These are phyloP conservation scores for Lentinus tigrinus DNA, from an alignment of 768 basidiomycete species.

Conservation along the genomic window DNA sequence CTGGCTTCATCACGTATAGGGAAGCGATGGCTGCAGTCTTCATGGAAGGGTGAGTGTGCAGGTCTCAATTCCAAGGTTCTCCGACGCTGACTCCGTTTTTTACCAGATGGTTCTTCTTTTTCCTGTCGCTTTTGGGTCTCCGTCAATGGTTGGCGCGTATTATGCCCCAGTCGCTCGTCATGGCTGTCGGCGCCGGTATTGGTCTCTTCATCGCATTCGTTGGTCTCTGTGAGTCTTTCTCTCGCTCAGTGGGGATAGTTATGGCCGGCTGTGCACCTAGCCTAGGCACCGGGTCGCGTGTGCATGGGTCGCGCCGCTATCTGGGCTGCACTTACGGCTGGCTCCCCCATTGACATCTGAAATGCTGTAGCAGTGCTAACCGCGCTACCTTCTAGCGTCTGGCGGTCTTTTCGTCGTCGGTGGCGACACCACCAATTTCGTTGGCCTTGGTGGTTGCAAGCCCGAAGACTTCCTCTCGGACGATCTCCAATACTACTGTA, in stretches of 20 bases:
- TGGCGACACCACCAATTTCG: slow-evolving; percentile 65
- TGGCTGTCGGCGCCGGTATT: slow-evolving; percentile 85
- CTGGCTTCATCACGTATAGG: slow-evolving; percentile 66
- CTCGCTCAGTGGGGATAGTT: not conserved
- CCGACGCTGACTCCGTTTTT: not conserved
- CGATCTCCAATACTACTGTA: slow-evolving; percentile 59
- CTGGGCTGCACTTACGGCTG: too few species aligned
- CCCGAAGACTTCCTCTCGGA: slow-evolving; percentile 48
- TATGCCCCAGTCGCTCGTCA: slow-evolving; percentile 84
- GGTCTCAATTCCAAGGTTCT: not conserved
- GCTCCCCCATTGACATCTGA: too few species aligned
- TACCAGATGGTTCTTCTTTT: slow-evolving; percentile 74
- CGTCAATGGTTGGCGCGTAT: slow-evolving; percentile 88
- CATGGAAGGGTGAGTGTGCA: slow-evolving; percentile 67
- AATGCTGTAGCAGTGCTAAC: not conserved
- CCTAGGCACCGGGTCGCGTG: too few species aligned
- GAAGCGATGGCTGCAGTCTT: slow-evolving; percentile 87
- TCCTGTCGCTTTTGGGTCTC: slow-evolving; percentile 77
- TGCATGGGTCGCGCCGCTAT: too few species aligned
- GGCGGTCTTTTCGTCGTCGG: slow-evolving; percentile 75
- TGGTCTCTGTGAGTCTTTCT: slow-evolving; percentile 6
- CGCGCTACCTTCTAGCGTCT: slow-evolving; percentile 41
- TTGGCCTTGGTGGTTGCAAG: slow-evolving; percentile 75
- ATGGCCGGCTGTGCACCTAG: too few species aligned
- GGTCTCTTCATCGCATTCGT: slow-evolving; percentile 84